Evolutionary conservation across 2,329 filamentous ascomycete species (phyloP).

Genomic region (Diaporthe sp.): DNA sequence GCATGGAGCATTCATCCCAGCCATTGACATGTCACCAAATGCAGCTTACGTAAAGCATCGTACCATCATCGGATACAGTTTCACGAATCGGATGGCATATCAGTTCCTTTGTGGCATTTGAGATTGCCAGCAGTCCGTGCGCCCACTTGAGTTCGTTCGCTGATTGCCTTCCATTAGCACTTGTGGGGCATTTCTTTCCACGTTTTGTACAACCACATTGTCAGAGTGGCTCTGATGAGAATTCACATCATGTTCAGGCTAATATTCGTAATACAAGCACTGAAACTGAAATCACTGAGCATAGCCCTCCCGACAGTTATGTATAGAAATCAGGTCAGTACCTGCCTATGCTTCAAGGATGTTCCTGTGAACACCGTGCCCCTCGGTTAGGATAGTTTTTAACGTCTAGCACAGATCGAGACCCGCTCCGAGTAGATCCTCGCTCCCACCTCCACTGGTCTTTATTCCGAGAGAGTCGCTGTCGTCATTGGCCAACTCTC

Average conservation of each 20-base stretch:
- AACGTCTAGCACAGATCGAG: slow-evolving; percentile 12
- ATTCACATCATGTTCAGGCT: neutral
- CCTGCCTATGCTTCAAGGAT: slow-evolving; percentile 5
- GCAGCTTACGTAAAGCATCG: neutral
- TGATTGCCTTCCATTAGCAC: neutral
- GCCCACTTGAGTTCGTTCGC: neutral
- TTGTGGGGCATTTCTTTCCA: neutral
- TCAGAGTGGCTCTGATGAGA: neutral
- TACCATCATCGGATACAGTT: neutral
- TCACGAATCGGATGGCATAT: neutral
- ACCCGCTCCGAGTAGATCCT: slow-evolving; percentile 12
- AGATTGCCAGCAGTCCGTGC: slow-evolving; percentile 3
- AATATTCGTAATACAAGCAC: neutral
- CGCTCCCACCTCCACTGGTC: neutral
- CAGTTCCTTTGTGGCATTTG: neutral
- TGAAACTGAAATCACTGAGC: neutral
- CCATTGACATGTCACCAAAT: neutral
- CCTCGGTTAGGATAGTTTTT: neutral
- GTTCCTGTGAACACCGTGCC: neutral
- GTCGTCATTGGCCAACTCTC: neutral
- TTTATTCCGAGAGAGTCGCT: neutral
- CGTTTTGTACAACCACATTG: neutral
- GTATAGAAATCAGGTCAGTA: neutral
- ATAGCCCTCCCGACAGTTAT: neutral
- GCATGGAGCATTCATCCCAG: neutral